Evolutionary conservation across 1,284 basidiomycete genomes (phyloP), one percentile per base, ranked within the genome.

Genomic region (Marasmius fiardii): DNA sequence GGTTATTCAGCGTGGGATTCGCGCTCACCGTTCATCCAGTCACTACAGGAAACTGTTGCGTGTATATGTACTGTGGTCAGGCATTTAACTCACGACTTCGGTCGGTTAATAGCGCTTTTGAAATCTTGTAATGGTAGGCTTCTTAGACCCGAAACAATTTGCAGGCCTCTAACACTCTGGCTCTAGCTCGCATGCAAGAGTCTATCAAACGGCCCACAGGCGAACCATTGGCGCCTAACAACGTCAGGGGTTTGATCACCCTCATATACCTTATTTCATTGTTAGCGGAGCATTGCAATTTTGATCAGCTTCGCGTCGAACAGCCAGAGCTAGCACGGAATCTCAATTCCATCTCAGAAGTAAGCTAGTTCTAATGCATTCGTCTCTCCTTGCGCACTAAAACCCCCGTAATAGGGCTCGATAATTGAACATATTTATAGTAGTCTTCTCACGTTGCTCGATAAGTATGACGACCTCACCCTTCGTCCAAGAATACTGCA

Each of bases 11-110:
- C 2, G 18, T 21, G 16, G n/a, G 8, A 16, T 43, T 39, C 58
- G 28, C 33, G 12, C 20, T 16, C 16, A 14, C 59, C 39, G 57
- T 50, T 34, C 23, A 7, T 48, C 7, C 44, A 94, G 87, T 85
- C 88, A 26, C 71, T 97, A 34, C 92, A 95, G 71, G 95, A 97
- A 70, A 85, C 87, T 7, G 88, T 99, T 11, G 92, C 92, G 0
- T 98, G 95, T 64, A 88, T 95, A 73, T 96, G 95, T 67, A 81
- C 84, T 0, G 88, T 92, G 2, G 88, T 96, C 1, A 85, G 86
- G 51, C 74, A 91, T 63, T 79, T 98, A 28, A 98, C 97, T 0
- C 88, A 92, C 61, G 92, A 97, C 63, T 96, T 88, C 64, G 71
- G 72, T 12, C 80, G 86, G 23, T 76, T 98, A 14, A 80, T 93